Evolutionary conservation across 306 rosid genomes (phyloP), one percentile per base, ranked within the genome.

Genomic region (Quercus robur): DNA sequence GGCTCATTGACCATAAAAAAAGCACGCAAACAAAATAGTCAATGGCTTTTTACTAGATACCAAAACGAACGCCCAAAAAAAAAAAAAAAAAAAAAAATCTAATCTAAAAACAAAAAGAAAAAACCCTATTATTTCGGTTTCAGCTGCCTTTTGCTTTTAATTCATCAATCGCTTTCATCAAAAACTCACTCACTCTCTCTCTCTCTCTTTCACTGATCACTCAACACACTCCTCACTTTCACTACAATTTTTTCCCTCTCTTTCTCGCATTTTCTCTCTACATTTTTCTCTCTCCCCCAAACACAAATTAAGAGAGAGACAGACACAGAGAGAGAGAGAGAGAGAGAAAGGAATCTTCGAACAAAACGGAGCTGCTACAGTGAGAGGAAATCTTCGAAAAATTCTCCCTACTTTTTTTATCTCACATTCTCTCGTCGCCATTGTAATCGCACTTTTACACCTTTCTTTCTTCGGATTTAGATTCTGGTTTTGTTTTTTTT

Each of bases 201-300:
- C 88, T 71, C 76, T 76, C 63, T 28, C 9, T 7, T 10, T 41
- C 46, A 41, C 46, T 41, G 46, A 62, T 41, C 83, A 14, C 78
- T 52, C 18, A 38, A 30, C 59, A 68, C 71, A 49, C 72, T 80
- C 82, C 88, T 71, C 46, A 41, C 11, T 41, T 41, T 41, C 46
- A 8, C 46, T 41, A 41, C 46, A 8, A 41, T 7, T 41, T 41
- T 30, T 30, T 41, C 80, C 41, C 76, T 67, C 70, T 79, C 57
- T 81, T 80, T 79, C 85, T 82, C 82, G 90, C 90, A 87, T 87
- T 94, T 82, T 79, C 85, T 78, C 55, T 26, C 81, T 75, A 70
- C n/a, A 85, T 77, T 82, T 87, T 51, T 33, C 71, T 64, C 84
- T 70, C 87, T 82, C 59, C 54, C 79, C 41, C 5, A 23, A 4